phyloP scores from a whole-genome alignment of 176 grass and related monocot species.

The Avena eriantha region DNA sequence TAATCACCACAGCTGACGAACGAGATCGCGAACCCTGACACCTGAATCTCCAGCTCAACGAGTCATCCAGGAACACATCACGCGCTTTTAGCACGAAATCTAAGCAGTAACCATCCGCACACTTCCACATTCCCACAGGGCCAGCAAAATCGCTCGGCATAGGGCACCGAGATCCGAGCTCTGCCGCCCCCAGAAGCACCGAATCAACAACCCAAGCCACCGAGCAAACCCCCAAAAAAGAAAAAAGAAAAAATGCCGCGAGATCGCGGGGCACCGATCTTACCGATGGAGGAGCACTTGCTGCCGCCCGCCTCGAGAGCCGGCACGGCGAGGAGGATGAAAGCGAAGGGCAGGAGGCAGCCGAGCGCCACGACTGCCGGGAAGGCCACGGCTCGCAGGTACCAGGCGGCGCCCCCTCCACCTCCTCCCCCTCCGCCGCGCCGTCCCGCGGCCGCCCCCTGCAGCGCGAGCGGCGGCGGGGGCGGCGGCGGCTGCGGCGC shows the following conservation, averaged over 20 bases:
- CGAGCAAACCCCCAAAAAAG: constrained; percentile 31
- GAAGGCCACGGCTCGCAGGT: constrained; percentile 59
- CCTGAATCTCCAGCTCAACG: constrained; percentile 41
- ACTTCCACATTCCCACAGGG: constrained; percentile 50
- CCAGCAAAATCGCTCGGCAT: constrained; percentile 32
- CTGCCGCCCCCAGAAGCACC: constrained; percentile 25
- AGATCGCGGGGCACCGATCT: constrained; percentile 45
- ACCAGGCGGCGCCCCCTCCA: constrained; percentile 39
- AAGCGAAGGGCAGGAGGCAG: constrained; percentile 80
- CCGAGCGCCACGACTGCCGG: constrained; percentile 65
- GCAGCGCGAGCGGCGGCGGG: constrained; percentile 54
- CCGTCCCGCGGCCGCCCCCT: constrained; percentile 9
- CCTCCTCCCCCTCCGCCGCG: constrained; percentile 41
- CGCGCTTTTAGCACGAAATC: constrained; percentile 31
- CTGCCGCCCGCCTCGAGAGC: constrained; percentile 79
- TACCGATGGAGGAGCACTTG: constrained; percentile 93
- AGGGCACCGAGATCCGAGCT: constrained; percentile 44
- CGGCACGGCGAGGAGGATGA: constrained; percentile 84
- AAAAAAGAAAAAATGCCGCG: neutral
- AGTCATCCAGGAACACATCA: constrained; percentile 28
- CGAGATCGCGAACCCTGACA: constrained; percentile 7
- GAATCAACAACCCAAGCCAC: constrained; percentile 42
- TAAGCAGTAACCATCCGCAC: constrained; percentile 23
- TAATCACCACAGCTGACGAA: constrained; percentile 12
- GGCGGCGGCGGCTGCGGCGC: constrained; percentile 70